phyloP scores from a whole-genome alignment of 2,329 filamentous ascomycete genomes.

The Laburnicola sp. region DNA sequence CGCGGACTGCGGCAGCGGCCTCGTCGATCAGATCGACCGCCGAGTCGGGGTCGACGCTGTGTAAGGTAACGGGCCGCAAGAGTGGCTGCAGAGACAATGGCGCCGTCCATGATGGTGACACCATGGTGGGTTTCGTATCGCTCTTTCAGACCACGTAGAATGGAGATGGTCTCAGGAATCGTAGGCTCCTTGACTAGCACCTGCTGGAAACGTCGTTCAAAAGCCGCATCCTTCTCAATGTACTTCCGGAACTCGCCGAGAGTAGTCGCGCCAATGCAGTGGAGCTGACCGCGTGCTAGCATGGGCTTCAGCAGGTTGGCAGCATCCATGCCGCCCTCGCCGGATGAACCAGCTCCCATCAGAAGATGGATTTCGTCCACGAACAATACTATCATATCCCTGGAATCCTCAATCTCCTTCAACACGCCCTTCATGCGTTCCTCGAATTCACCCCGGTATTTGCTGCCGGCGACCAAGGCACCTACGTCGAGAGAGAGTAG shows the following conservation, averaged over 20 bases:
- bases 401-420: constrained; percentile 93
- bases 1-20: constrained; percentile 92
- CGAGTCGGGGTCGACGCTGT: constrained; percentile 85
- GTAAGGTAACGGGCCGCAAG: constrained; percentile 94
- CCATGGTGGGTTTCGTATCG: constrained; percentile 98
- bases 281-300: constrained; percentile 92
- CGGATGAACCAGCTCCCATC: constrained; percentile 93
- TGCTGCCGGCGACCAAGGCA: constrained; percentile 92
- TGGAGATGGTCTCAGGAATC: constrained; percentile 89
- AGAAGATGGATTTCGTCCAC: constrained; percentile 98
- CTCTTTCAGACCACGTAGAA: constrained; percentile 96
- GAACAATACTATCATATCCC: constrained; percentile 96
- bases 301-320: constrained; percentile 98
- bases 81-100: constrained; percentile 87
- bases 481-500: constrained; percentile 94
- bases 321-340: constrained; percentile 97
- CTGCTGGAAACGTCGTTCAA: constrained; percentile 98
- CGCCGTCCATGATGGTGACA: constrained; percentile 92
- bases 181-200: constrained; percentile 94
- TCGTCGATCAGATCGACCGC: constrained; percentile 97
- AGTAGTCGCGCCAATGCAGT: constrained; percentile 97
- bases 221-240: constrained; percentile 97
- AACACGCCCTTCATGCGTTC: constrained; percentile 99
- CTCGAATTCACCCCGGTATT: constrained; percentile 97
- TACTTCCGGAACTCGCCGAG: constrained; percentile 96